Evolutionary conservation across 495 filamentous ascomycete genomes (phyloP), one percentile per base, ranked within the genome.

Genomic region (Podospora pseudoanserina): DNA sequence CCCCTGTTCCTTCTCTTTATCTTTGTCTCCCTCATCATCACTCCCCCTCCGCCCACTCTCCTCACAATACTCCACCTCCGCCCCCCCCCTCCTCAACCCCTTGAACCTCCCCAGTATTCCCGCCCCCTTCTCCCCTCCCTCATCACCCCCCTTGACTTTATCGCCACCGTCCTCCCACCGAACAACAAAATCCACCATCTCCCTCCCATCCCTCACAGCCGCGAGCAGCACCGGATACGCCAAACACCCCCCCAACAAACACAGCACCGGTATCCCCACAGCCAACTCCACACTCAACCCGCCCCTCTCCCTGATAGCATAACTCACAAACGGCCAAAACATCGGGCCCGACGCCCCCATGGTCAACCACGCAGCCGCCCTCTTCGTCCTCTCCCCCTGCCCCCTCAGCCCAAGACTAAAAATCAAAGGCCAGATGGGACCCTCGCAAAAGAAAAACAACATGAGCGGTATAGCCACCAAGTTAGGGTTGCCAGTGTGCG

Each of bases 401-500:
- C 90, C 90, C 59, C 90, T 85, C 32, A 94, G 81, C 3, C 86
- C 85, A 2, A 92, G 81, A 3, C 87, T 83, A 77, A 90, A 91
- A 64, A 91, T 87, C 6, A 90, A 86, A 0, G 91, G 89, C 82
- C 89, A 93, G 76, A 90, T 85, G 62, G 84, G 86, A 2, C 86
- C 88, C 75, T 91, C 90, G 71, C 87, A 88, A 19, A 90, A 87
- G 68, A 90, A 85, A 61, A 90, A 88, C 4, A 92, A 69, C 57
- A 86, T 78, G 5, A 89, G 75, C 59, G 90, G 85, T 6, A 85
- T 83, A 23, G 87, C 77, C 28, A 88, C 83, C 18, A 85, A 71
- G 65, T 84, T 82, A 0, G 86, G 82, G 39, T 83, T 78, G 2
- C 61, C 20, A 0, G 81, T 72, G 1, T 82, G 81, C 7, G 79